Percentiles rank a stretch among this genome's conserved stretches.
These are phyloP conservation scores for Sicyos edulis DNA, from an alignment of 306 rosid genomes.

Conservation along the genomic window DNA sequence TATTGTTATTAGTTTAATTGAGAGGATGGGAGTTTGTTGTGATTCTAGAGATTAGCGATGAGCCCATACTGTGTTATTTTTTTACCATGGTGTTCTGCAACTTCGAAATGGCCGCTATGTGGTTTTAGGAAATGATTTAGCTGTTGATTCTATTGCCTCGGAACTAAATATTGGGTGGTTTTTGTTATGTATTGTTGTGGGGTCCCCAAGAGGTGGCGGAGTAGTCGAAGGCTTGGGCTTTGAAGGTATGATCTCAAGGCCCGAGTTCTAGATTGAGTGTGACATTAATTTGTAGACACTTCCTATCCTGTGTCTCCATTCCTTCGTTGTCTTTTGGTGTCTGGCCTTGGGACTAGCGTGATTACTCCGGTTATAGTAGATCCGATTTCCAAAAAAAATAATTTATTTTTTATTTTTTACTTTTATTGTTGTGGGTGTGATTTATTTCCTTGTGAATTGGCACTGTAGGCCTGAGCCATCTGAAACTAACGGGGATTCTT, in stretches of 20 bases:
- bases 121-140: not conserved
- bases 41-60: not conserved
- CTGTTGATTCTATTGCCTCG: not conserved
- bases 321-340: no score
- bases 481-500: slow-evolving; percentile 30
- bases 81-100: not conserved
- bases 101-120: not conserved
- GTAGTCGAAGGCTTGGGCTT: no score
- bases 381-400: no score
- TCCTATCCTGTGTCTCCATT: no score
- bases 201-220: no score
- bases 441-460: slow-evolving; percentile 12
- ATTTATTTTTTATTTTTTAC: no score
- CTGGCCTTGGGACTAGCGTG: no score
- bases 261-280: no score
- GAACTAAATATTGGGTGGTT: not conserved
- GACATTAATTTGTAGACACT: no score
- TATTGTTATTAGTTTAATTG: not conserved
- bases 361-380: not conserved
- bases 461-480: slow-evolving; percentile 27
- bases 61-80: not conserved
- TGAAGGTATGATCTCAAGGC: no score
- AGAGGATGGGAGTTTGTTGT: not conserved
- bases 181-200: no score
- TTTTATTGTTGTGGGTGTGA: not conserved